Base-by-base conservation (phyloP, 2,329 filamentous ascomycete species). In the Graphilbum ipis-grandicollis region DNA sequence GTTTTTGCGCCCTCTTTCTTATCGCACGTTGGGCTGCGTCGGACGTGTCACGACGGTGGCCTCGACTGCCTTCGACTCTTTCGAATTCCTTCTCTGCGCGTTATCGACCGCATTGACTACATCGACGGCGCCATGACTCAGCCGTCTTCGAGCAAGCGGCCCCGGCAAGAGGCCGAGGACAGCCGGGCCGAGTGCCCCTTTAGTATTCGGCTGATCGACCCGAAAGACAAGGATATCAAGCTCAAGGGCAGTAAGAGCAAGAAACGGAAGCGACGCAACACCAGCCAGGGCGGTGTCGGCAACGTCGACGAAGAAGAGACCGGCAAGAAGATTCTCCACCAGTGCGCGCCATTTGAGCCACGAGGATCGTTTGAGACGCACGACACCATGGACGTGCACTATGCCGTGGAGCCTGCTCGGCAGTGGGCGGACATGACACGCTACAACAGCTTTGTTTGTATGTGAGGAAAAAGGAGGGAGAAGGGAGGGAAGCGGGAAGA, bases 371-470 rank as follows among this genome's bases (percentile, higher is more conserved):
- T 73, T 54, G 68, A 63, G 47, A 61, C 59, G 0, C 54, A 63
- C 46, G 62, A 66, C 42, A 65, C 58, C 21, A 60, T 73, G 63
- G 66, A 71, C 42, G 52, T 70, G 10, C 58, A 66, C 47, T 73
- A 71, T 44, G 57, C 59, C 19, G 62, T 73, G 23, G 60, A 65
- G 37, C 68, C 68, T 4, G 55, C 58, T 19, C 61, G 65, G 50
- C 57, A 58, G 46, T 73, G 68, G 68, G 55, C 59, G 19, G 64
- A 68, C 35, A 72, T 72, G 68, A 71, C 67, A 40, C 56, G 66
- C 36, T 73, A 73, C 48, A 73, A 71, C 42, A 72, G 68, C 50
- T 73, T 73, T 42, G 66, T 72, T 41, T 54, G 68, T 72, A 59
- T 55, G 68, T 68, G 19, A 33, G 28, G n/a, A n/a, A n/a, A n/a